Evolutionary conservation across 2,329 filamentous ascomycete genomes (phyloP).

Genomic region (Alternaria gaisen): DNA sequence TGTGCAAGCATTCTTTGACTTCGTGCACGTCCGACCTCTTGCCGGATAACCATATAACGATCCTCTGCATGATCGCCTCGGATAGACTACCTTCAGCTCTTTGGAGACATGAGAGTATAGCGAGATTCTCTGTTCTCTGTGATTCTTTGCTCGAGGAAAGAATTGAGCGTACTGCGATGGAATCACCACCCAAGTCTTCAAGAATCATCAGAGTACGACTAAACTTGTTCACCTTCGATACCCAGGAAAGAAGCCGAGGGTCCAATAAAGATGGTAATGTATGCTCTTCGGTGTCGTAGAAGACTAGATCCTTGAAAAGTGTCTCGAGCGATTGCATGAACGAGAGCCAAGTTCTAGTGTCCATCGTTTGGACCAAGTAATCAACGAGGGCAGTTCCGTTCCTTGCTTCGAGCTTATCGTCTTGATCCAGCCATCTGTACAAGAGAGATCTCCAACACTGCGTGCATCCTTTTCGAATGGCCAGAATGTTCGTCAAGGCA

Average conservation of each 20-base stretch:
- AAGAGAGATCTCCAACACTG: constrained; percentile 36
- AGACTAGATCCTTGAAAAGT: constrained; percentile 25
- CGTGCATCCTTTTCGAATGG: constrained; percentile 8
- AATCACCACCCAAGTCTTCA: constrained; percentile 20
- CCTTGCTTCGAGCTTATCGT: constrained; percentile 3
- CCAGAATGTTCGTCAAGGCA: constrained; percentile 28
- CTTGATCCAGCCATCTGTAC: constrained; percentile 24
- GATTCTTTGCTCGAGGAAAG: constrained; percentile 21
- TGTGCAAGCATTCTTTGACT: constrained; percentile 23
- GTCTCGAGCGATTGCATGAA: constrained; percentile 31
- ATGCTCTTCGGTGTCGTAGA: constrained; percentile 16
- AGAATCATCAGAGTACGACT: constrained; percentile 26
- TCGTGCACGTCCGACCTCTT: constrained; percentile 20
- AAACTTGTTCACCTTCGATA: constrained; percentile 8
- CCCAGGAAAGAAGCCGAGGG: constrained; percentile 9
- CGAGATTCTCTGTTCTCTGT: constrained; percentile 18
- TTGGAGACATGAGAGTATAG: constrained; percentile 28
- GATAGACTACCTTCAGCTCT: constrained; percentile 14
- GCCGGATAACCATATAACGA: constrained; percentile 21
- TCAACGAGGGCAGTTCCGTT: constrained; percentile 17
- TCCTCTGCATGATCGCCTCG: constrained; percentile 34
- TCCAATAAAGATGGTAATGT: constrained; percentile 15
- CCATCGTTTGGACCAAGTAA: constrained; percentile 28
- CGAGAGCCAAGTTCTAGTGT: constrained; percentile 29
- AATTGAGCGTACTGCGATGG: constrained; percentile 24